phyloP scores from a whole-genome alignment of 169 alveolate species.

The Theileria parva region DNA sequence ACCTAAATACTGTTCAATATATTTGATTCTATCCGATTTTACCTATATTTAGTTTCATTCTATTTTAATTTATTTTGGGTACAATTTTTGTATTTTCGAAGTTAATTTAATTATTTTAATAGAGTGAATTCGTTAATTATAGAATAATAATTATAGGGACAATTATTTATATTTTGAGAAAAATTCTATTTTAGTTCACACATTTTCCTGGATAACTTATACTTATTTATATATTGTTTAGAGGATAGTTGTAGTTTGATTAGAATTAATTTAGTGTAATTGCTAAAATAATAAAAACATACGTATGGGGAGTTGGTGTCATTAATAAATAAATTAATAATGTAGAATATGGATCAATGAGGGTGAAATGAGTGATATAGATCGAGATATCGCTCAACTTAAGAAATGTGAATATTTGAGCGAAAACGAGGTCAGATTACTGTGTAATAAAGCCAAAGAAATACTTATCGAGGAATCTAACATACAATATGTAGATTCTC shows the following conservation, averaged over 20 bases:
- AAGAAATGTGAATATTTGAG: conserved; percentile 84
- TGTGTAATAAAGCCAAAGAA: conserved; percentile 96
- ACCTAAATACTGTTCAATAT: not conserved
- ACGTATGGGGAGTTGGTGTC: conserved; percentile 33
- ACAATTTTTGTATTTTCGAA: not conserved
- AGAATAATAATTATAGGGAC: not conserved
- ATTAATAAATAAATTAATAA: not conserved
- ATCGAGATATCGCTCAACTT: conserved; percentile 68
- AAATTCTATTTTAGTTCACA: not conserved
- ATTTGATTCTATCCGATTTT: not conserved
- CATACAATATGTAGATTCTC: conserved; percentile 95
- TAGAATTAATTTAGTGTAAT: not conserved
- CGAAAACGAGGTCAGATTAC: conserved; percentile 92
- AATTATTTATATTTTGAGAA: not conserved
- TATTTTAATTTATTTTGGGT: not conserved
- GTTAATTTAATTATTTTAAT: not conserved
- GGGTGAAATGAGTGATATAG: conserved; percentile 65
- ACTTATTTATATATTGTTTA: too few relatives aligned
- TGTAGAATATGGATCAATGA: not conserved
- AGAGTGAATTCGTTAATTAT: not conserved
- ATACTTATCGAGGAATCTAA: conserved; percentile 95
- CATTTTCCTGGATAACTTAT: not conserved
- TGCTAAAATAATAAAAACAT: not conserved
- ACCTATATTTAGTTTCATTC: not conserved
- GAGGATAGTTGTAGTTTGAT: not conserved